phyloP scores from a whole-genome alignment of 2,329 filamentous ascomycete species.

The Venturia nashicola region DNA sequence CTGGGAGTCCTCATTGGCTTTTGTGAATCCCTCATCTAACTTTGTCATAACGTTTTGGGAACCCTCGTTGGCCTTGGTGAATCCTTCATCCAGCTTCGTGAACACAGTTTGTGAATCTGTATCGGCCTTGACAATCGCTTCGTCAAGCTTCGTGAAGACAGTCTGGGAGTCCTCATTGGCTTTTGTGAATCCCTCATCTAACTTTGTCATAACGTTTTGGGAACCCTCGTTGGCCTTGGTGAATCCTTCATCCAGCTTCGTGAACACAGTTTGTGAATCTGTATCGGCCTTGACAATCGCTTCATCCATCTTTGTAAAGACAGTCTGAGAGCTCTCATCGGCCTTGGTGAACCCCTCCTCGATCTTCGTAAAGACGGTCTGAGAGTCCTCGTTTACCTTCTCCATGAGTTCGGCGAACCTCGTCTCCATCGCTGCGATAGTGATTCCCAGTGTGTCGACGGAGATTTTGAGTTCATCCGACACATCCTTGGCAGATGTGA shows the following conservation, averaged over 20 bases:
- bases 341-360: constrained; percentile 60
- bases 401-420: constrained; percentile 73
- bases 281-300: constrained; percentile 73
- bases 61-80: constrained; percentile 78
- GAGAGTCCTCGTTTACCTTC: constrained; percentile 77
- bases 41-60: constrained; percentile 67
- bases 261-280: constrained; percentile 69
- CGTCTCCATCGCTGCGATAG: constrained; percentile 34
- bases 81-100: constrained; percentile 60
- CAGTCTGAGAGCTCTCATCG: constrained; percentile 43
- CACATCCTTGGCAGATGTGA: constrained; percentile 63
- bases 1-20: constrained; percentile 76
- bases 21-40: constrained; percentile 72
- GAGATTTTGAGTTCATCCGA: constrained; percentile 79
- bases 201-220: constrained; percentile 61
- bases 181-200: constrained; percentile 75
- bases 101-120: constrained; percentile 78
- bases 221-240: constrained; percentile 80
- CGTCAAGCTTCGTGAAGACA: constrained; percentile 71
- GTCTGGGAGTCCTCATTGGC: constrained; percentile 79
- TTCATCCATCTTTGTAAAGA: constrained; percentile 45
- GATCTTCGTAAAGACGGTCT: constrained; percentile 72
- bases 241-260: constrained; percentile 64
- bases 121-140: constrained; percentile 68
- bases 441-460: constrained; percentile 69